Evolutionary conservation across 768 basidiomycete species (phyloP).

Genomic region (Boletus tylopilopsis): DNA sequence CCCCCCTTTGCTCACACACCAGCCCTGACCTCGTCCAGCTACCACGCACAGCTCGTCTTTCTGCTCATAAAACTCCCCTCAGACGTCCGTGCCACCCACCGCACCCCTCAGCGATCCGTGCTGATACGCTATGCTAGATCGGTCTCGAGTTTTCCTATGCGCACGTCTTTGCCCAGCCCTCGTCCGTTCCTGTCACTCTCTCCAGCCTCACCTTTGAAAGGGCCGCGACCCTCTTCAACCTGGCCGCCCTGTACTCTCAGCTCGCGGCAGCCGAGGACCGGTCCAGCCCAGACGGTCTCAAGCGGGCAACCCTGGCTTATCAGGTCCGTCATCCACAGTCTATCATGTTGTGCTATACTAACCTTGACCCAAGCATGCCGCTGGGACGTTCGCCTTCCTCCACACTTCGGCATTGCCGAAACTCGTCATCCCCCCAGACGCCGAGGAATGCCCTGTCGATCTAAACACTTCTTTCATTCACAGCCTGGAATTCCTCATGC

Average conservation of each 20-base stretch:
- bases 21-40: conserved; percentile 45
- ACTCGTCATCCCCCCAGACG: conserved; percentile 43
- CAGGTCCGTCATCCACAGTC: conserved; percentile 44
- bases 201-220: conserved; percentile 81
- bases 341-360: neutral
- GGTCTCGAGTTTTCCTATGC: conserved; percentile 70
- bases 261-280: conserved; percentile 72
- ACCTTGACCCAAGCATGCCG: conserved; percentile 49
- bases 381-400: conserved; percentile 68
- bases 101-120: conserved; percentile 1
- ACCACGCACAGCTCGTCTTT: conserved; percentile 86
- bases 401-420: conserved; percentile 50
- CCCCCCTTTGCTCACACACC: neutral
- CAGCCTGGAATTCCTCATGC: conserved; percentile 70
- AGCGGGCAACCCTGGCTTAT: conserved; percentile 66
- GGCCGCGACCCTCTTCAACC: conserved; percentile 75
- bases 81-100: conserved; percentile 48
- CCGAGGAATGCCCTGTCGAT: conserved; percentile 61
- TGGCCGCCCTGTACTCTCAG: conserved; percentile 82
- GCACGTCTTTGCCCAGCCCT: conserved; percentile 56
- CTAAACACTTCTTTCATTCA: conserved; percentile 58
- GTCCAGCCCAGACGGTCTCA: conserved; percentile 74
- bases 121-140: conserved; percentile 44
- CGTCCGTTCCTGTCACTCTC: conserved; percentile 55
- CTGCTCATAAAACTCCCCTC: conserved; percentile 81